Percentiles rank a stretch among this genome's conserved stretches.
Conservation (phyloP, 1,139 yeast genomes). For the Sugiyamaella pinicola region DNA sequence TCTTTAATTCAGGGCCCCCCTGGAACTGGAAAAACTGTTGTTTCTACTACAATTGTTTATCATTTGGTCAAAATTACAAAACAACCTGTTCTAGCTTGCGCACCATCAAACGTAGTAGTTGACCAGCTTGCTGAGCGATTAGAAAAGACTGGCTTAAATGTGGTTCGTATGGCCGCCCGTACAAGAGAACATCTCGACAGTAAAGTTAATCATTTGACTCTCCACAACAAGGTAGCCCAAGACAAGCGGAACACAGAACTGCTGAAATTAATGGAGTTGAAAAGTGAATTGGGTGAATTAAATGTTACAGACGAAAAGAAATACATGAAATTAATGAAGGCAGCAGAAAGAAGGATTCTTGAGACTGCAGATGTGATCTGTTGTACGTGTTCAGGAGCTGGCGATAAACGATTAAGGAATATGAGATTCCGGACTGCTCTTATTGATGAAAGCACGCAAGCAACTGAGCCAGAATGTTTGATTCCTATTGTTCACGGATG, state of each 20-base stretch:
- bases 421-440: slow-evolving; percentile 72
- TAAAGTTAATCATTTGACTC: slow-evolving; percentile 34
- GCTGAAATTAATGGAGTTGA: slow-evolving; percentile 58
- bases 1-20: slow-evolving; percentile 98
- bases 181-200: slow-evolving; percentile 56
- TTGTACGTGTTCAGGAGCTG: slow-evolving; percentile 93
- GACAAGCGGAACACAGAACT: slow-evolving; percentile 55
- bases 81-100: slow-evolving; percentile 77
- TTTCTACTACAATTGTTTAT: slow-evolving; percentile 85
- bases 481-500: slow-evolving; percentile 90
- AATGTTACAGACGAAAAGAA: slow-evolving; percentile 55
- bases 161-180: slow-evolving; percentile 74
- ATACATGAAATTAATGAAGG: slow-evolving; percentile 48
- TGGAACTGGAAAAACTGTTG: slow-evolving; percentile 94
- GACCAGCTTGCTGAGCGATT: slow-evolving; percentile 84
- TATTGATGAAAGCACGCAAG: slow-evolving; percentile 92
- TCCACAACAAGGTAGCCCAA: slow-evolving; percentile 30
- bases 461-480: slow-evolving; percentile 87
- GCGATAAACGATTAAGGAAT: slow-evolving; percentile 61
- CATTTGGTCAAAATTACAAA: slow-evolving; percentile 65
- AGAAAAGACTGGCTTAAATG: slow-evolving; percentile 66
- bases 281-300: slow-evolving; percentile 72
- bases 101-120: slow-evolving; percentile 94
- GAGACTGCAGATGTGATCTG: slow-evolving; percentile 77
- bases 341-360: slow-evolving; percentile 55